phyloP scores from a whole-genome alignment of 371 early-diverging fungal genomes.

The Mucor indicus region DNA sequence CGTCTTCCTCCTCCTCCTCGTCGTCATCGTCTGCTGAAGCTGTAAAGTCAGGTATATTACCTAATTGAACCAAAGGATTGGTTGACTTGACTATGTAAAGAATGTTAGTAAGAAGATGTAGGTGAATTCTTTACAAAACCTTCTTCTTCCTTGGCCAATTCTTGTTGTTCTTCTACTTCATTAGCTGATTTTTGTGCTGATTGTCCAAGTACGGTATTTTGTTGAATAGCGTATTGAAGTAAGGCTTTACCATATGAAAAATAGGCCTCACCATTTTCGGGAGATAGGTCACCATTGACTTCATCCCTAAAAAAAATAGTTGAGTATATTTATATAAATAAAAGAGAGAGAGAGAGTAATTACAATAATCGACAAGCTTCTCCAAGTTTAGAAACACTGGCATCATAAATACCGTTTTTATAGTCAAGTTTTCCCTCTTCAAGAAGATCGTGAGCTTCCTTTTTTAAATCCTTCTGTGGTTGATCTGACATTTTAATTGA shows the following conservation, averaged over 20 bases:
- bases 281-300: slow-evolving; percentile 65
- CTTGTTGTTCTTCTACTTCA: slow-evolving; percentile 14
- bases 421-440: slow-evolving; percentile 66
- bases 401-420: slow-evolving; percentile 47
- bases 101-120: not conserved
- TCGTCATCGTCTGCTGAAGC: slow-evolving; percentile 17
- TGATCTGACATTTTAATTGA: slow-evolving; percentile 12
- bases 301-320: slow-evolving; percentile 48
- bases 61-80: slow-evolving; percentile 51
- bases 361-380: slow-evolving; percentile 70
- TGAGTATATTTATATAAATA: not conserved
- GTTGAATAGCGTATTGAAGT: slow-evolving; percentile 72
- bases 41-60: slow-evolving; percentile 51
- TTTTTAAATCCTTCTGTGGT: not conserved
- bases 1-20: slow-evolving; percentile 32
- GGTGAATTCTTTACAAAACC: not conserved
- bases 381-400: slow-evolving; percentile 61
- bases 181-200: slow-evolving; percentile 32
- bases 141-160: slow-evolving; percentile 5
- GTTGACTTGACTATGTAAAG: slow-evolving; percentile 19
- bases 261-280: slow-evolving; percentile 74
- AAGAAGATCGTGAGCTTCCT: slow-evolving; percentile 30
- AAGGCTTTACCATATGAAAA: slow-evolving; percentile 81
- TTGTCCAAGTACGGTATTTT: slow-evolving; percentile 66
- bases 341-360: slow-evolving; percentile 3